Evolutionary conservation across 495 filamentous ascomycete species (phyloP), one percentile per base, ranked within the genome.

Genomic region (Clavariopsis aquatica): DNA sequence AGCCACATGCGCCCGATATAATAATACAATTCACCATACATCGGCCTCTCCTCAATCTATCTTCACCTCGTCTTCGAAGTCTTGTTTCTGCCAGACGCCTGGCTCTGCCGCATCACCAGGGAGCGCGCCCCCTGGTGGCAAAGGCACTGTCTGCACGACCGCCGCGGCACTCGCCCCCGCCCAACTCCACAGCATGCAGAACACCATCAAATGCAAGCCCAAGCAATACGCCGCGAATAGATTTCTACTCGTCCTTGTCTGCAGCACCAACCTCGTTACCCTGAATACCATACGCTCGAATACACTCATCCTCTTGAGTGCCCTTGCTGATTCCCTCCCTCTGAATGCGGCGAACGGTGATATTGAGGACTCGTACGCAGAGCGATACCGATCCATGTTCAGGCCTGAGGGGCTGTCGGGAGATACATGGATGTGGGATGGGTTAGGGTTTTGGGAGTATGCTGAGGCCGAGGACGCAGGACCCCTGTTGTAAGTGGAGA

Each of bases 171-270:
- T 76, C 19, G 51, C 59, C 22, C 31, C 52, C 17, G 65, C 57
- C 80, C 61, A 83, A 79, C 62, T 83, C 80, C 91, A 98, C 56
- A 98, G 79, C 80, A 92, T 87, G 49, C 83, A 79, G 69, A 98
- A 92, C 1, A 97, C 87, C 26, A 98, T 76, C 51, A 97, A 63
- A 78, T 98, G 94, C 62, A 98, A 80, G 43, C 87, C 89, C 19
- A 97, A 80, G 74, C 92, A 96, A 74, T 99, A 99, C 15, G 82
- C 85, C n/a, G 93, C 95, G 75, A 99, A 99, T 46, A 99, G 74
- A 74, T 97, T 98, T 57, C 94, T 80, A 75, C 92, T 96, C 12
- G 89, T 91, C 57, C 94, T 81, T 41, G 89, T 96, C 34, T 93
- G 92, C 58, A 99, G 79, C 53, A 98, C 90, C 73, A 96, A 88